These are phyloP conservation scores for Zygnema circumcarinatum DNA, from an alignment of 139 green algal species.

Conservation along the genomic window DNA sequence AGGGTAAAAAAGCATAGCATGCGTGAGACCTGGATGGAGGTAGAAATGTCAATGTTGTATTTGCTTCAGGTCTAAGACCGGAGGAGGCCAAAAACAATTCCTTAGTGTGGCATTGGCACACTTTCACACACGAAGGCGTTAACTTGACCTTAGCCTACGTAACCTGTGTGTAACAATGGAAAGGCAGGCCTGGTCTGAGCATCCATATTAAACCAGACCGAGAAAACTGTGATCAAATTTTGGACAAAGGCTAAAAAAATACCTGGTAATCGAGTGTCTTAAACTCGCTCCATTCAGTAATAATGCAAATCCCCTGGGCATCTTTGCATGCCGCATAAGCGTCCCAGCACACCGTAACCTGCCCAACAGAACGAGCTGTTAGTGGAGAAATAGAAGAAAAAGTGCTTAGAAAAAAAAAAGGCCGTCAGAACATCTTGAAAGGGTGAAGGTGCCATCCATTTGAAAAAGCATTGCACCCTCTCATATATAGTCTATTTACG, in stretches of 20 bases:
- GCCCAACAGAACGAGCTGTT: neutral
- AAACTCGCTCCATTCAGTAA: conserved; percentile 99
- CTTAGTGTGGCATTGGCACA: neutral
- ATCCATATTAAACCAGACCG: too few species aligned
- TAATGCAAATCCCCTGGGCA: conserved; percentile 1
- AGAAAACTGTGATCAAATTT: too few species aligned
- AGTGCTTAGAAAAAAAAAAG: too few species aligned
- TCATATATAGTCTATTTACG: too few species aligned
- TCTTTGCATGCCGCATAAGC: conserved; percentile 17
- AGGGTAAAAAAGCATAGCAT: neutral
- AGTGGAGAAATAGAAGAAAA: neutral
- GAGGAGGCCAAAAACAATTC: neutral
- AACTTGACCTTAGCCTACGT: too few species aligned
- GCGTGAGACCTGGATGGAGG: neutral
- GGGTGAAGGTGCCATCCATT: too few species aligned
- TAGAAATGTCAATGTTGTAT: neutral
- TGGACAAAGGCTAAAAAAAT: too few species aligned
- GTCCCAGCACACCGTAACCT: conserved; percentile 27
- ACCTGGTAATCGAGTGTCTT: conserved; percentile 81
- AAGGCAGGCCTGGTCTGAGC: too few species aligned
- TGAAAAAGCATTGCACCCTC: too few species aligned
- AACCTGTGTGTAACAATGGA: too few species aligned
- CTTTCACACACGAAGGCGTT: too few species aligned
- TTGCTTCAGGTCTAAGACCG: neutral
- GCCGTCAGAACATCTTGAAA: too few species aligned